Conservation (phyloP, 768 basidiomycete genomes). For the Termitomyces eurrhizus region DNA sequence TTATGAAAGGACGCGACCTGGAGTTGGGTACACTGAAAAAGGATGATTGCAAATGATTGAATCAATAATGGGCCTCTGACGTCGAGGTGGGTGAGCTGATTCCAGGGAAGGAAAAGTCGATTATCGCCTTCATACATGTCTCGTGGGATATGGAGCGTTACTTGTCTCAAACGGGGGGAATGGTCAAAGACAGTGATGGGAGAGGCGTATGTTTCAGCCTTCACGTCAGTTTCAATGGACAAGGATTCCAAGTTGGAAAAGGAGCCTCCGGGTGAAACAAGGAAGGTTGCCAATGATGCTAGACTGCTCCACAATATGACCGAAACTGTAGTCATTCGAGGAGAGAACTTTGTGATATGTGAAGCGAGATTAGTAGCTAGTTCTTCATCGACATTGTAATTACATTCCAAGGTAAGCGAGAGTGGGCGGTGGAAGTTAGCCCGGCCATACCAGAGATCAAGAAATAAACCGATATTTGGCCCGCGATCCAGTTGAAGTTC, state of each 20-base stretch:
- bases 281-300: neutral
- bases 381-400: too few species aligned
- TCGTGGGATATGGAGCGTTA: neutral
- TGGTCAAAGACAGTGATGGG: neutral
- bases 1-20: neutral
- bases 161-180: neutral
- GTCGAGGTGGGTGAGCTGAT: neutral
- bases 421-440: neutral
- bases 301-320: neutral
- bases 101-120: slow-evolving; percentile 2
- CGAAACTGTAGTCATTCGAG: neutral
- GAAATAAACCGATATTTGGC: neutral
- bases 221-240: neutral
- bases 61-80: neutral
- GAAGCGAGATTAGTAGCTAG: neutral
- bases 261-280: neutral
- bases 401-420: neutral
- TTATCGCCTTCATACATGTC: neutral
- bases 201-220: neutral
- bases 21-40: slow-evolving; percentile 5
- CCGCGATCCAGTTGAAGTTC: neutral
- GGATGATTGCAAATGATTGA: neutral
- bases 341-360: neutral
- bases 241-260: neutral
- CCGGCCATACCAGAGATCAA: slow-evolving; percentile 1